Percentiles rank a stretch among this genome's conserved stretches.
phyloP scores from a whole-genome alignment of 2,329 filamentous ascomycete species.

The Claviceps spartinae region DNA sequence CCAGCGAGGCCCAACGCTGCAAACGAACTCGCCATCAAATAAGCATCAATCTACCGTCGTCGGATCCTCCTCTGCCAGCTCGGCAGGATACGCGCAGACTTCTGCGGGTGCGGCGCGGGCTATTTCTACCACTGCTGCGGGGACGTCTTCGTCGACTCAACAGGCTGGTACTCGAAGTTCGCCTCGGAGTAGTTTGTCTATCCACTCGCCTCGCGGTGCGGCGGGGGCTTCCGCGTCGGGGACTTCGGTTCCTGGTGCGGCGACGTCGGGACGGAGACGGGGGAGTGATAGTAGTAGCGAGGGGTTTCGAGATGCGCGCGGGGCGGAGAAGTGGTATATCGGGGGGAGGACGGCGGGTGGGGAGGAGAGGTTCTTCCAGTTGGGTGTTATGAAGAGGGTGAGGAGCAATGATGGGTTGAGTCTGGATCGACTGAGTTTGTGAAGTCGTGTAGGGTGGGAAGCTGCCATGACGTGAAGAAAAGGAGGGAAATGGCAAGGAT shows the following conservation, averaged over 20 bases:
- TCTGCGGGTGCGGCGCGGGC: slow-evolving; percentile 10
- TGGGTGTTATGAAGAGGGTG: slow-evolving; percentile 60
- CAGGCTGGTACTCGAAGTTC: slow-evolving; percentile 14
- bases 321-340: slow-evolving; percentile 70
- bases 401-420: slow-evolving; percentile 63
- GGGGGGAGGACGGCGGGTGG: slow-evolving; percentile 61
- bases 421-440: slow-evolving; percentile 62
- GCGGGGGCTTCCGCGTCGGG: slow-evolving; percentile 8
- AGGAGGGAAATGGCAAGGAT: background rate
- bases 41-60: slow-evolving; percentile 18
- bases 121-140: slow-evolving; percentile 13
- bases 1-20: slow-evolving; percentile 27
- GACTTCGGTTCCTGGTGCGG: slow-evolving; percentile 27
- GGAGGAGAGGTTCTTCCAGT: slow-evolving; percentile 72
- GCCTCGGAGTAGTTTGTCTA: slow-evolving; percentile 15
- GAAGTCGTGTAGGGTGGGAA: slow-evolving; percentile 16
- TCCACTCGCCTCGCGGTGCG: slow-evolving; percentile 16
- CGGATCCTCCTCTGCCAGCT: slow-evolving; percentile 13
- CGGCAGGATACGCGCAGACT: slow-evolving; percentile 10
- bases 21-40: slow-evolving; percentile 21
- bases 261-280: slow-evolving; percentile 32
- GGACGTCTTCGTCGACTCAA: slow-evolving; percentile 11
- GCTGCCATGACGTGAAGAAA: too few relatives aligned
- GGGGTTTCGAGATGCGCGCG: slow-evolving; percentile 59
- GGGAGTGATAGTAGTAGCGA: slow-evolving; percentile 66